Evolutionary conservation across 495 filamentous ascomycete genomes (phyloP), one percentile per base, ranked within the genome.

Genomic region (Patellaria atrata): DNA sequence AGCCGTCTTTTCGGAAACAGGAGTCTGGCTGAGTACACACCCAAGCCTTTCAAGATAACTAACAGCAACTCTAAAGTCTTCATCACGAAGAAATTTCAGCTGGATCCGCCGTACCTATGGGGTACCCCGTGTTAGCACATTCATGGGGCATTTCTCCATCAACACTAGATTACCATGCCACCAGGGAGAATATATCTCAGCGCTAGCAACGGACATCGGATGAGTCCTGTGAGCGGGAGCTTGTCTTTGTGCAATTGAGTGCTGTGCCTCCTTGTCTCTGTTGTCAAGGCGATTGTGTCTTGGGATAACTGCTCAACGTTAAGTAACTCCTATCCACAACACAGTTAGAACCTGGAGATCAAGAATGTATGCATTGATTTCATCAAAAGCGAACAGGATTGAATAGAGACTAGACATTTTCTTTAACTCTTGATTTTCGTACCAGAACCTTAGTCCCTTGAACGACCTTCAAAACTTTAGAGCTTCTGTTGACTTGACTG

Each of bases 91-190:
- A 37, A 65, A 63, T 33, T 56, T 62, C 1, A 68, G 35, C 39
- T 68, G 64, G 43, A 65, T 47, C n/a, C 64, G 51, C 22, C 53
- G 59, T 23, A 59, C 45, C 63, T n/a, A n/a, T 67, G 24, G 18
- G 12, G 5, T 5, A n/a, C 32, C 27, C 23, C 27, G 27, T 37
- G 13, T 33, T 15, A 34, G 31, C 1, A 5, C 11, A 18, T 12
- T 5, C 11, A 6, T 29, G 27, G 27, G 44, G 22, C 23, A 22
- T 15, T 17, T 13, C 3, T 25, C n/a, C n/a, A n/a, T n/a, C n/a
- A 12, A 22, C 8, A 21, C 16, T 37, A 5, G 22, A 10, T 26
- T 31, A 41, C 45, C 45, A 50, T 40, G 11, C 29, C 30, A 38
- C 43, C 37, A 22, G 38, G 30, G 11, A 42, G 13, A 31, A 13